Base-by-base conservation (phyloP, 176 grass and related monocot species). In the Triticum urartu region DNA sequence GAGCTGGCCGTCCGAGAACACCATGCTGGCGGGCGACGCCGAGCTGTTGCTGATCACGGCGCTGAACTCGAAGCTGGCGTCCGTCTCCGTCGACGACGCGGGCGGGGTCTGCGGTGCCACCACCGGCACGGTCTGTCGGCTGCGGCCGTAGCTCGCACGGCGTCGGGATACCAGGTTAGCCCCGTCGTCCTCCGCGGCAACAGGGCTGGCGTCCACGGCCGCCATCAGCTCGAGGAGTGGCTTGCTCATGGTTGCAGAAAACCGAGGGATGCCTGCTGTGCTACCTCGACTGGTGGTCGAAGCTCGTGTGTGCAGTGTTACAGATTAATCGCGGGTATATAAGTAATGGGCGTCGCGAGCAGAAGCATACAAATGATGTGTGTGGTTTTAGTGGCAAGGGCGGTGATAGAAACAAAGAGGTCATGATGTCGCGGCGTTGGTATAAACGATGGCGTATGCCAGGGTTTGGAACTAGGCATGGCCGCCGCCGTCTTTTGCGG, bases 1-100 rank as follows among this genome's bases (percentile, higher is more conserved):
- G 34, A 90, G 80, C 85, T 90, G 89, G 67, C 89, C 89, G 14
- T 90, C 89, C 2, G 89, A 90, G 85, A 90, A 90, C 40, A 90
- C 80, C 80, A 87, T 79, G 84, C 89, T 90, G 20, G 89, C 89
- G 0, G 89, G 89, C 67, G 89, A 90, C 34, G 85, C 65, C 14
- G 75, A 60, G 85, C 59, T 84, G 85, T 83, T 68, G 80, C 75
- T 87, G 24, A 48, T 59, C 11, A 10, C 34, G 2, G 79, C 24
- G 75, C 89, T 87, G 89, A 87, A 90, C 59, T 90, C 89, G 67
- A 90, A 90, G 80, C 89, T 90, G 18, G 74, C 9, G 12, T 90
- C 88, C 2, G 10, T 56, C 74, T 54, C 68, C 21, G 32, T 24
- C 38, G 15, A 11, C 1, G 68, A 42, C 4, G 21, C 0, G 4